These are phyloP conservation scores for Coniochaeta sp. DNA, from an alignment of 2,329 filamentous ascomycete genomes.

Conservation along the genomic window DNA sequence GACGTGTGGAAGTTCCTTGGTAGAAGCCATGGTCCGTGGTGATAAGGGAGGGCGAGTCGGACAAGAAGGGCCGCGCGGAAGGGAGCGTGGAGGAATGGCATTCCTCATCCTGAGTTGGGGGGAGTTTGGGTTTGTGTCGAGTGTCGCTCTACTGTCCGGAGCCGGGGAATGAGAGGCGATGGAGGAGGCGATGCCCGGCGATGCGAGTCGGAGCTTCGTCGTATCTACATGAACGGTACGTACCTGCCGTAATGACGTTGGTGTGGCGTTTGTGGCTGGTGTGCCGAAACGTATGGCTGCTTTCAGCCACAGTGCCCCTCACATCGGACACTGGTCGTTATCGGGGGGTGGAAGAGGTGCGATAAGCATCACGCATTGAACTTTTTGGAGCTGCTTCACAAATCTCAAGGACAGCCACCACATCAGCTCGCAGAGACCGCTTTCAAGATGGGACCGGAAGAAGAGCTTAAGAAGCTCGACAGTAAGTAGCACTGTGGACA, in stretches of 20 bases:
- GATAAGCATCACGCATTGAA: not conserved
- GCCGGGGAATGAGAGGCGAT: not conserved
- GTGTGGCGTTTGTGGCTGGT: constrained; percentile 6
- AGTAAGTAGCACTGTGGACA: constrained; percentile 18
- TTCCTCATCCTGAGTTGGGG: constrained; percentile 48
- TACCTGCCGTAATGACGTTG: no score
- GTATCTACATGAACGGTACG: no score
- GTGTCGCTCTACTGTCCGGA: not conserved
- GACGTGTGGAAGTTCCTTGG: constrained; percentile 20
- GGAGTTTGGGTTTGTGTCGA: not conserved
- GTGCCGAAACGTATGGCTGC: not conserved
- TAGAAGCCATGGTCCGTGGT: not conserved
- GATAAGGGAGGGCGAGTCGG: constrained; percentile 2
- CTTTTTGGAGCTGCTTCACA: no score
- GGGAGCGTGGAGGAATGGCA: constrained; percentile 41
- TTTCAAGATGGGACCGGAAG: constrained; percentile 31
- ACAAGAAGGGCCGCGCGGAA: constrained; percentile 17
- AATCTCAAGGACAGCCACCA: no score
- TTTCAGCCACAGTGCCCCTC: constrained; percentile 7
- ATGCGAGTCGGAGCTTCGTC: constrained; percentile 1
- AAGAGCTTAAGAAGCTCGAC: constrained; percentile 33
- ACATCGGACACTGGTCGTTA: not conserved
- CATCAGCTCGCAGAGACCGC: not conserved
- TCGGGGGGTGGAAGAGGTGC: not conserved
- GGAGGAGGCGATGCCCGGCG: not conserved